A percentile compares a stretch with the other conserved stretches of the same genome.
Conservation (phyloP, 345 rosid species). For the Lepidium africanum region DNA sequence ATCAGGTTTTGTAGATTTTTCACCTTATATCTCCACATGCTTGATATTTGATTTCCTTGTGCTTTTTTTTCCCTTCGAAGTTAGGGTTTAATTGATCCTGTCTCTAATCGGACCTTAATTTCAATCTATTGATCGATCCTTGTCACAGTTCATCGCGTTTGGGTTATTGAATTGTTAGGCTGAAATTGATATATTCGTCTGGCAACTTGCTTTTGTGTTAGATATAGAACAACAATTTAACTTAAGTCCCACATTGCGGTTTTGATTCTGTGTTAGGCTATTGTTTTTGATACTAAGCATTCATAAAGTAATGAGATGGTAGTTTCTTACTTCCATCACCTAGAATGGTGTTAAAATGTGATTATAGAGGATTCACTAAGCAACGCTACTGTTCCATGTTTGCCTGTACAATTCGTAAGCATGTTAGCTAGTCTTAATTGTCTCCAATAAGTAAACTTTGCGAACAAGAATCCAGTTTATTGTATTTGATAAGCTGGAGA, state of each 20-base stretch:
- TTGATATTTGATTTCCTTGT: not conserved
- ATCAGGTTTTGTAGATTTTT: conserved; percentile 41
- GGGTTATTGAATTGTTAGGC: not conserved
- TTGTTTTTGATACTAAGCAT: not conserved
- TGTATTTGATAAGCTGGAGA: not conserved
- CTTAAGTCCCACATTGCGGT: not conserved
- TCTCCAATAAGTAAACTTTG: not conserved
- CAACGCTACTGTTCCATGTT: not conserved
- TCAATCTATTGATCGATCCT: conserved; percentile 1
- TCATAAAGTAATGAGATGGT: not conserved
- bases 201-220: not conserved
- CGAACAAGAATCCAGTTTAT: not conserved
- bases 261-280: not conserved
- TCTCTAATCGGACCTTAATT: not conserved
- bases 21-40: not conserved
- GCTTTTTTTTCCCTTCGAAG: too few species aligned
- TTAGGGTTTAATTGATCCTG: conserved; percentile 27
- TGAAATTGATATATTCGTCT: not conserved
- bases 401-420: not conserved
- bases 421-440: not conserved
- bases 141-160: not conserved
- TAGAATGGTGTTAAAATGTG: not conserved
- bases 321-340: not conserved
- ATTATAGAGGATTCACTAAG: not conserved
- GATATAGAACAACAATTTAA: not conserved